These are phyloP conservation scores for Sugiyamaella grinbergsii DNA, from an alignment of 1,139 yeast genomes.

Conservation along the genomic window DNA sequence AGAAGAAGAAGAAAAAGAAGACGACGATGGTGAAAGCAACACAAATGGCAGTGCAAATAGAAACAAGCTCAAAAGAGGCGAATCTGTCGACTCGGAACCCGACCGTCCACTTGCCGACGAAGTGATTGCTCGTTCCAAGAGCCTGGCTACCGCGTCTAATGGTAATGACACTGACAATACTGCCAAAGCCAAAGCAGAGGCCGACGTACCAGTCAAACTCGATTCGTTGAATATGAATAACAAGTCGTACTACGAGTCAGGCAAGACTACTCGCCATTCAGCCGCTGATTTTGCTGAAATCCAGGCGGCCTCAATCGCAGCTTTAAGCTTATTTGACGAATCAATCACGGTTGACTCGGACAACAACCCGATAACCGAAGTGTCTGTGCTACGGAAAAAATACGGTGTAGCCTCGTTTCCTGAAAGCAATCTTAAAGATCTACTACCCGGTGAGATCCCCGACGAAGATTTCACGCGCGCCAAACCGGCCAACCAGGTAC, in stretches of 20 bases:
- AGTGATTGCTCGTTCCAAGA: not conserved
- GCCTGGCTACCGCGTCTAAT: not conserved
- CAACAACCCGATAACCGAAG: constrained; percentile 58
- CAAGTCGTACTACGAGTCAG: constrained; percentile 1
- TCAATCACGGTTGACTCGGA: constrained; percentile 42
- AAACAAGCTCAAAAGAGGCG: not conserved
- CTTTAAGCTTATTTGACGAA: constrained; percentile 70
- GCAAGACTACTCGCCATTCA: constrained; percentile 3
- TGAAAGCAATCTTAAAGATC: constrained; percentile 65
- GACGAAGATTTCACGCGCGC: constrained; percentile 80
- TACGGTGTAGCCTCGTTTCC: constrained; percentile 93
- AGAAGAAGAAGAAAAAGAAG: too few relatives aligned
- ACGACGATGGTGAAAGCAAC: too few relatives aligned
- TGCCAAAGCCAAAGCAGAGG: not conserved
- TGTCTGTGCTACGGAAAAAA: constrained; percentile 70
- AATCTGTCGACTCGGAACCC: constrained; percentile 14
- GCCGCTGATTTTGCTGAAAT: constrained; percentile 67
- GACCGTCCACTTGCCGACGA: constrained; percentile 17
- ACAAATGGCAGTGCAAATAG: not conserved
- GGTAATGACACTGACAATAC: not conserved
- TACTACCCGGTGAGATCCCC: constrained; percentile 88
- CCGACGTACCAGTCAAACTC: not conserved
- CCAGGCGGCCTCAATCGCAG: constrained; percentile 70
- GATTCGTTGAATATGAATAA: not conserved
- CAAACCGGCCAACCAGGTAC: constrained; percentile 91